Conservation (phyloP, 177 flowering plant genomes). For the Tripterygium wilfordii region DNA sequence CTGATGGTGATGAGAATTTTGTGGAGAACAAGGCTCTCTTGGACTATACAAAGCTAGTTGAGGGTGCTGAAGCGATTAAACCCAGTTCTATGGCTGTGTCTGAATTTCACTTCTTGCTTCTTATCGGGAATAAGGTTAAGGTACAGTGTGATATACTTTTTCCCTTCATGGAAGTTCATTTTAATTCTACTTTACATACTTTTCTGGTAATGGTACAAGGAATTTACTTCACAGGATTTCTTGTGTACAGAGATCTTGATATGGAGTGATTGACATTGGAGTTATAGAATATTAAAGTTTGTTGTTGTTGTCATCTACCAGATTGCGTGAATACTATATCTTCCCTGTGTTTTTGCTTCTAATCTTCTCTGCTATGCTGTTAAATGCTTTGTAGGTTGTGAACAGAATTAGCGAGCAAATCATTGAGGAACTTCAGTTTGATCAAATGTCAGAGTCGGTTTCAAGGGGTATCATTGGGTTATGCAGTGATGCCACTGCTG, state of each 20-base stretch:
- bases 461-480: conserved; percentile 87
- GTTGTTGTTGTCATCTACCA: background rate
- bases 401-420: conserved; percentile 91
- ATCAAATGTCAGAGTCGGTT: conserved; percentile 66
- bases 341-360: background rate
- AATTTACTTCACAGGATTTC: too few species aligned
- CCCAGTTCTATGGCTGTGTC: conserved; percentile 91
- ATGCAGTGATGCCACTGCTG: conserved; percentile 98
- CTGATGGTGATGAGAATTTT: conserved; percentile 92
- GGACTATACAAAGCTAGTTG: conserved; percentile 69
- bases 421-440: conserved; percentile 90
- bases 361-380: conserved; percentile 1
- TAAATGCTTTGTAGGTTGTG: conserved; percentile 58
- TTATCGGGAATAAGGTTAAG: conserved; percentile 90
- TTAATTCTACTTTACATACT: background rate
- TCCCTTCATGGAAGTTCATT: background rate
- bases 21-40: conserved; percentile 97
- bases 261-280: background rate
- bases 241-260: too few species aligned
- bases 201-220: background rate
- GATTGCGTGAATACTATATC: too few species aligned
- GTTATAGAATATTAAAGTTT: background rate
- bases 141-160: conserved; percentile 28
- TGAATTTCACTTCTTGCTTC: conserved; percentile 95
- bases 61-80: conserved; percentile 62